Conservation (phyloP, 345 rosid species). For the Eucalyptus decipiens region DNA sequence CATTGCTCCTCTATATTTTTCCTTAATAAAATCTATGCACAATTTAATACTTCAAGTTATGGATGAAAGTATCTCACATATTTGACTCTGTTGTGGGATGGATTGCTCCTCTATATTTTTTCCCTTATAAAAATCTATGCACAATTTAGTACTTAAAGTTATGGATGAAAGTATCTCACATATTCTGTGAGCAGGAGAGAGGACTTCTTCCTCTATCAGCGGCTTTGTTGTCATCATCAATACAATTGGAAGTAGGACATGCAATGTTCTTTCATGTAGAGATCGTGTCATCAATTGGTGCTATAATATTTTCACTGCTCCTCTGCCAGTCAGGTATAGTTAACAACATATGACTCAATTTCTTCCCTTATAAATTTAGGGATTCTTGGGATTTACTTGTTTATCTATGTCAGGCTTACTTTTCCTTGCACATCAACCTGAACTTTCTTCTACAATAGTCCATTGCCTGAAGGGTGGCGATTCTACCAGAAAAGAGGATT, state of each 20-base stretch:
- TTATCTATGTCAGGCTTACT: slow-evolving; percentile 48
- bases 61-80: background rate
- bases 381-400: slow-evolving; percentile 3
- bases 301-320: slow-evolving; percentile 71
- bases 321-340: slow-evolving; percentile 66
- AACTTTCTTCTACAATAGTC: slow-evolving; percentile 60
- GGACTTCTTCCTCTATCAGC: slow-evolving; percentile 97
- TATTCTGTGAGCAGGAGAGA: slow-evolving; percentile 61
- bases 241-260: slow-evolving; percentile 51
- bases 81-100: background rate
- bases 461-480: slow-evolving; percentile 53
- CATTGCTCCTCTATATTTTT: background rate
- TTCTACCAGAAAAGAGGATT: slow-evolving; percentile 59
- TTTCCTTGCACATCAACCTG: slow-evolving; percentile 69
- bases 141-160: background rate
- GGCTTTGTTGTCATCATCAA: slow-evolving; percentile 71
- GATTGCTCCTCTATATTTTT: background rate
- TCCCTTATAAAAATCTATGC: background rate
- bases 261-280: slow-evolving; percentile 34
- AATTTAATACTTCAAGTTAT: background rate
- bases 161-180: background rate
- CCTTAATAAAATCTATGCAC: background rate
- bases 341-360: background rate
- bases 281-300: slow-evolving; percentile 59
- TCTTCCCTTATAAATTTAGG: background rate